Conservation (phyloP, 2,329 filamentous ascomycete species). For the Fusarium cyanostomum region DNA sequence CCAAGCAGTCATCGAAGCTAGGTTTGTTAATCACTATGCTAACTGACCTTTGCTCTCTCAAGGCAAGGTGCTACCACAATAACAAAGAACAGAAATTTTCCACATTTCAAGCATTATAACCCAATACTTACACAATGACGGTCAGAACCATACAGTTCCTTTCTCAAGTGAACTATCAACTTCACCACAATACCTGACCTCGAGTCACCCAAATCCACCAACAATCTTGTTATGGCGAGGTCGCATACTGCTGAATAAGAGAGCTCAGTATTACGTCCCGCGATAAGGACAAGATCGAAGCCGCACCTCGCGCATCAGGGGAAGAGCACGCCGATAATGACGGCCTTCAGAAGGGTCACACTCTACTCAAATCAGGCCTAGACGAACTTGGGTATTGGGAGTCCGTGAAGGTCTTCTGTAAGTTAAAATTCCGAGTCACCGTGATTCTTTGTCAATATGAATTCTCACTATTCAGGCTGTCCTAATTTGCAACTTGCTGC, state of each 20-base stretch:
- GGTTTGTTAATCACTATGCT: no score
- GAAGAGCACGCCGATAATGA: background rate
- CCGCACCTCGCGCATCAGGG: background rate
- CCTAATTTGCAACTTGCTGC: constrained; percentile 20
- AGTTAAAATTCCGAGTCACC: background rate
- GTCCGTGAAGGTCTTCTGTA: constrained; percentile 1
- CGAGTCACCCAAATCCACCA: background rate
- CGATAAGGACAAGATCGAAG: background rate
- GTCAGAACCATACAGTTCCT: background rate
- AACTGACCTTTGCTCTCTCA: no score
- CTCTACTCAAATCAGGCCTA: constrained; percentile 1
- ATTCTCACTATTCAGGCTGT: constrained; percentile 6
- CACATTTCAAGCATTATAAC: no score
- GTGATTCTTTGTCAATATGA: no score
- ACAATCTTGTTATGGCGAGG: background rate
- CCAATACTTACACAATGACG: no score
- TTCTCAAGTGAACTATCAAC: background rate
- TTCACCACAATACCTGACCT: background rate
- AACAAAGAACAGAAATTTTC: no score
- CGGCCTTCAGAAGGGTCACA: background rate
- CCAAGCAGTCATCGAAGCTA: no score
- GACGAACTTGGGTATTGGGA: constrained; percentile 15
- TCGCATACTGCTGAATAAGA: background rate
- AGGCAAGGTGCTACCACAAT: no score
- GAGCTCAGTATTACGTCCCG: background rate